Conservation (phyloP, 1,139 yeast species). For the Candida sojae region DNA sequence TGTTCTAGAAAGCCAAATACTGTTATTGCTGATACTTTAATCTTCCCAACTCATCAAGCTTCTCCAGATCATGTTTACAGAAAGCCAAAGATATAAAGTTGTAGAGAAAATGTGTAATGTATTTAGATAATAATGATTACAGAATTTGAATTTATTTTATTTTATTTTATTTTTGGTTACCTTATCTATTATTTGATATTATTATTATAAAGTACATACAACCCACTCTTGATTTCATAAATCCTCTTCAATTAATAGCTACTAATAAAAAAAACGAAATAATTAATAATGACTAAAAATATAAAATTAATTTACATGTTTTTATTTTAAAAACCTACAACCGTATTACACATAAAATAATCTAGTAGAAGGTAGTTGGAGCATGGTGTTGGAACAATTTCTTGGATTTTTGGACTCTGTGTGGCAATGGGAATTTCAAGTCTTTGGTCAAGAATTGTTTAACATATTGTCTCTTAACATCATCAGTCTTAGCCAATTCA, state of each 20-base stretch:
- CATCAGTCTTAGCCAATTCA: constrained; percentile 96
- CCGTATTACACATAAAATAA: constrained; percentile 3
- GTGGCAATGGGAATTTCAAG: constrained; percentile 99
- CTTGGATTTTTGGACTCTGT: constrained; percentile 94
- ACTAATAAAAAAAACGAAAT: no score
- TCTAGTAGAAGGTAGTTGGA: constrained; percentile 95
- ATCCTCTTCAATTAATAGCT: not conserved
- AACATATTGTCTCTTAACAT: constrained; percentile 99
- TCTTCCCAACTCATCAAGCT: constrained; percentile 53
- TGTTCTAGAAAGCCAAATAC: constrained; percentile 50
- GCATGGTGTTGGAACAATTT: constrained; percentile 88
- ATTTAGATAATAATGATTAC: no score
- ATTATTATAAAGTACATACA: not conserved
- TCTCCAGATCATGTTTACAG: constrained; percentile 59
- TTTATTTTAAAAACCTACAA: not conserved
- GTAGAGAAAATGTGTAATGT: no score
- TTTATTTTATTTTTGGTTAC: no score
- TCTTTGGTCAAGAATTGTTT: constrained; percentile 95
- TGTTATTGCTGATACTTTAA: constrained; percentile 52
- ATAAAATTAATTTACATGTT: constrained; percentile 2
- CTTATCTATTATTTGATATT: not conserved
- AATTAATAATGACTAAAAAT: not conserved
- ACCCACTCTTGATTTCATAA: not conserved
- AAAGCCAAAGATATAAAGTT: constrained; percentile 10
- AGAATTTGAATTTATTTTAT: no score